Evolutionary conservation across 148 eudicot species (phyloP).

Genomic region (Suaeda aralocaspica): DNA sequence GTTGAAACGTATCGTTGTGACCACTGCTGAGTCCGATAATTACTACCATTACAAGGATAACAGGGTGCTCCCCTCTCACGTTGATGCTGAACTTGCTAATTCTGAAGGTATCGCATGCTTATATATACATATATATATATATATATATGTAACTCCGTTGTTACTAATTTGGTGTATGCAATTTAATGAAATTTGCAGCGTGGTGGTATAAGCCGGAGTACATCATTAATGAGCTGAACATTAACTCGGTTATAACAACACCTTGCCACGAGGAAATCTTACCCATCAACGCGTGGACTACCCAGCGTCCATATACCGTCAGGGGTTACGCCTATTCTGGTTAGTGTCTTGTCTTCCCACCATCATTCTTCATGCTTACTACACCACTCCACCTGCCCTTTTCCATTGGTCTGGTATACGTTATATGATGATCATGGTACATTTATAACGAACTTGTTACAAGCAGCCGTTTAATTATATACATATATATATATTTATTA

Average conservation of each 20-base stretch:
- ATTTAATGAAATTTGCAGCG: conserved; percentile 36
- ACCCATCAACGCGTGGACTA: conserved; percentile 73
- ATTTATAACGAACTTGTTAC: no score
- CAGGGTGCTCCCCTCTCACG: conserved; percentile 77
- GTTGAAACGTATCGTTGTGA: conserved; percentile 66
- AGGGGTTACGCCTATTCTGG: conserved; percentile 91
- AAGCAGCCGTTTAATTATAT: no score
- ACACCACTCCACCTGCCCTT: neutral
- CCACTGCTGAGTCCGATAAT: conserved; percentile 55
- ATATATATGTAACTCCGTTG: neutral
- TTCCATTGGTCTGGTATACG: no score
- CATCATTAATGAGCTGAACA: conserved; percentile 91
- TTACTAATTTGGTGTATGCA: neutral
- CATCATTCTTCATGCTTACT: no score
- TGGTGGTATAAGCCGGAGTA: conserved; percentile 97
- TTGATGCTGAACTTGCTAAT: conserved; percentile 79
- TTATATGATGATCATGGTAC: no score
- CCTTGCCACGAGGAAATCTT: conserved; percentile 81
- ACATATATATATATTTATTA: no score
- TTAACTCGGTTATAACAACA: conserved; percentile 87
- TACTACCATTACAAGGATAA: conserved; percentile 84
- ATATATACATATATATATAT: neutral
- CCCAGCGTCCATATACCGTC: conserved; percentile 75
- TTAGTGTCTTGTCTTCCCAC: conserved; percentile 7
- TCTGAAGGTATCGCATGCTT: conserved; percentile 53